Base-by-base conservation (phyloP, 2,329 filamentous ascomycete species). In the Sclerotinia minor region DNA sequence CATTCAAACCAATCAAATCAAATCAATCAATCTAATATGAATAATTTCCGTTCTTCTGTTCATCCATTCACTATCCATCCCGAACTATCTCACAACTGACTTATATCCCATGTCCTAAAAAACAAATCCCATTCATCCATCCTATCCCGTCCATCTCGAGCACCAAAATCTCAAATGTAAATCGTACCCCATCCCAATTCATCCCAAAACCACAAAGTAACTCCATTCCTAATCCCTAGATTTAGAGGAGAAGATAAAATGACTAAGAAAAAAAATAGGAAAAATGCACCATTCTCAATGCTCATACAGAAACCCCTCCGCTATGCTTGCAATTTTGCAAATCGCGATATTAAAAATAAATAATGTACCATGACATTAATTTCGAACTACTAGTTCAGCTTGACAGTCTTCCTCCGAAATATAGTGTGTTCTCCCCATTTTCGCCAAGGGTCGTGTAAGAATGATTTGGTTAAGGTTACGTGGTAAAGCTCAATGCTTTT, bases 401-500 rank as follows among this genome's bases (percentile, higher is more conserved):
- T 50, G 2, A 8, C 26, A 49, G 15, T 26, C n/a, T 13, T 8
- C 47, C 21, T 24, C 21, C 38, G 2, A 41, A 21, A 11, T 21
- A 6, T 60, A 4, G 15, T 17, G 26, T 3, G 21, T 32, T 32
- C 15, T 19, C 41, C 29, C 24, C 13, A 50, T 50, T 50, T 35
- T 19, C 5, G 0, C 58, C 13, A 6, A 9, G 53, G 1, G 1
- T 55, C 29, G 13, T 2, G 32, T 19, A n/a, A 8, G n/a, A 38
- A 19, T 63, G 15, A 38, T 17, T 21, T 21, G 15, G 59, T n/a
- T 38, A 52, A 15, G 15, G 59, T n/a, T 38, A 52, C n/a, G 45
- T 3, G 26, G 29, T 26, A 11, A 38, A 19, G 8, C 35, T 76
- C 70, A 77, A 73, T 76, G 72, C 67, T 73, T 76, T 69, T 78